Conservation (phyloP, 2,329 filamentous ascomycete genomes). For the Colletotrichum limetticola region DNA sequence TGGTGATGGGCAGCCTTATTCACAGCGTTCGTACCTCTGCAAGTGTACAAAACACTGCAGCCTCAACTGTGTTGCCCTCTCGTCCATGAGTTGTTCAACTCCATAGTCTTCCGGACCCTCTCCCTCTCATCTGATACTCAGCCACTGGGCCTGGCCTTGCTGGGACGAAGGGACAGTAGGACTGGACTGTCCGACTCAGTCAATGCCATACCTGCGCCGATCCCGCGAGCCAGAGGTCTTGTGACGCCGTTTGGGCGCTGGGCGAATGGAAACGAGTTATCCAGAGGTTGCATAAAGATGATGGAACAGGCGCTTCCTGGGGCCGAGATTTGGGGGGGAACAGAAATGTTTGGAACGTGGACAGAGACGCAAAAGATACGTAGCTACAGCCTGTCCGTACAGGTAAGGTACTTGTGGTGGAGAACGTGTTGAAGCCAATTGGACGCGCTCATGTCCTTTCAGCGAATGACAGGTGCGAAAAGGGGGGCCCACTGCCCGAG, state of each 20-base stretch:
- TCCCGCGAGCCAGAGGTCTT: background rate
- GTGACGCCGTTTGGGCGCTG: background rate
- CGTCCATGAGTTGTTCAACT: too few relatives aligned
- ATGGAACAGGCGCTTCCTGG: slow-evolving; percentile 29
- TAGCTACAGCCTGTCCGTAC: background rate
- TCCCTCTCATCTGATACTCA: background rate
- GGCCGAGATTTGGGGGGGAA: background rate
- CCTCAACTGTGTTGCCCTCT: too few relatives aligned
- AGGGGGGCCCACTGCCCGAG: slow-evolving; percentile 9
- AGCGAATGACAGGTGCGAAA: slow-evolving; percentile 25
- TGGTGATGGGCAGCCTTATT: background rate
- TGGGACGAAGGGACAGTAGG: background rate
- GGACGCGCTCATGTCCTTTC: background rate
- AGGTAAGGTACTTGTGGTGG: background rate
- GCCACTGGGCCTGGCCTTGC: too few relatives aligned
- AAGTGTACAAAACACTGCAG: too few relatives aligned
- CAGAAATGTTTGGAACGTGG: background rate
- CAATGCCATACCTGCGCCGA: slow-evolving; percentile 29
- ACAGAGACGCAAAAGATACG: background rate
- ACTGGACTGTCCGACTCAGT: background rate
- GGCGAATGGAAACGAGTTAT: slow-evolving; percentile 21
- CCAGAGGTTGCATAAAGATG: slow-evolving; percentile 16
- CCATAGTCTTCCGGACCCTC: background rate
- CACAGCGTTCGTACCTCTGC: background rate
- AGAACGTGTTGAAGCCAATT: background rate